Evolutionary conservation across 2,329 filamentous ascomycete species (phyloP).

Genomic region (Alternaria ethzedia): DNA sequence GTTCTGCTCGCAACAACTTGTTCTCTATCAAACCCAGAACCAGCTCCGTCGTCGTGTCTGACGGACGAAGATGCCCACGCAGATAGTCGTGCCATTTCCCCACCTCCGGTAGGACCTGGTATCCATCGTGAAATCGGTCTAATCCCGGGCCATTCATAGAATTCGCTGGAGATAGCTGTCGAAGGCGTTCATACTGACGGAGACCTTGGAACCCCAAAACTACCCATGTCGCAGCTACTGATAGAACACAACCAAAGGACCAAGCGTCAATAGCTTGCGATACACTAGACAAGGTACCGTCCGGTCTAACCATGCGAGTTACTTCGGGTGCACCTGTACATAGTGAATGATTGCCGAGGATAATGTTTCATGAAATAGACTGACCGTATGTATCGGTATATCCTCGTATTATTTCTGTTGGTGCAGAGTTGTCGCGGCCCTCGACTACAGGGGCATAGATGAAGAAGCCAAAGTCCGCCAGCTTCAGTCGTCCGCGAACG

Average conservation of each 20-base stretch:
- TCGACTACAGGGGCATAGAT: constrained; percentile 22
- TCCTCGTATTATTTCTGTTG: constrained; percentile 20
- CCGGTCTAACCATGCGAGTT: constrained; percentile 13
- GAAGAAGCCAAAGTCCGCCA: constrained; percentile 50
- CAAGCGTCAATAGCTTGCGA: constrained; percentile 49
- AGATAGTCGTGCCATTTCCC: background rate
- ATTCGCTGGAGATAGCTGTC: constrained; percentile 1
- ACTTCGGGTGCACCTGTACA: constrained; percentile 29
- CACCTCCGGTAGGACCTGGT: background rate
- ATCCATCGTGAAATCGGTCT: background rate
- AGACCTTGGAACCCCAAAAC: constrained; percentile 45
- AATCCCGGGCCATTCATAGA: rapidly evolving
- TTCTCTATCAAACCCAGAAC: background rate
- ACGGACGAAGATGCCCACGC: background rate
- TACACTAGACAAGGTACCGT: constrained; percentile 3
- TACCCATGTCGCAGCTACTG: constrained; percentile 49
- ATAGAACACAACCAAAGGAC: constrained; percentile 50
- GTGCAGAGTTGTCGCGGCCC: constrained; percentile 1
- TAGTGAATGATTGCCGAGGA: too few relatives aligned
- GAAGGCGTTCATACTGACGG: constrained; percentile 26
- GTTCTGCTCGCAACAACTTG: background rate
- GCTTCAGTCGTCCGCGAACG: constrained; percentile 44
- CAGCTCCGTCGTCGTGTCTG: background rate
- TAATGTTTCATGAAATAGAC: too few relatives aligned
- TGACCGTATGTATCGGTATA: constrained; percentile 48